Evolutionary conservation across 176 grass and related monocot genomes (phyloP).

Genomic region (Themeda triandra): DNA sequence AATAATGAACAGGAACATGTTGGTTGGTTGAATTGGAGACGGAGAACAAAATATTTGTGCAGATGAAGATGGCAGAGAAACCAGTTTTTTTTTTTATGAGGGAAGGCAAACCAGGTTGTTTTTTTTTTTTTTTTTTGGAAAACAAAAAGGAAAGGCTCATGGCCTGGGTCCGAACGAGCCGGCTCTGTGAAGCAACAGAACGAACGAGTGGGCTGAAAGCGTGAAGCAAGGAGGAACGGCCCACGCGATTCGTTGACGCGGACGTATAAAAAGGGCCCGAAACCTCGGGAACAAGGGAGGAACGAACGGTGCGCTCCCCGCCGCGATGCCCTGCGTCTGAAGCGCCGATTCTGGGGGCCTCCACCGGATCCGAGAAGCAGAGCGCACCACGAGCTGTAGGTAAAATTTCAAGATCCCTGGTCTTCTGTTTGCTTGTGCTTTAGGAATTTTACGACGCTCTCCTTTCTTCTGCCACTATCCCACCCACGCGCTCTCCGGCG

Average conservation of each 20-base stretch:
- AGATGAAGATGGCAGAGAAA: too few species aligned
- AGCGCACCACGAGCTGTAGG: background rate
- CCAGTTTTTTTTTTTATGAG: too few species aligned
- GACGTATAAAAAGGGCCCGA: constrained; percentile 13
- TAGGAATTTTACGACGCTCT: background rate
- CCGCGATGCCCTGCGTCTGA: background rate
- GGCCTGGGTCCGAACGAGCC: background rate
- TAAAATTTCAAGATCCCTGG: constrained; percentile 13
- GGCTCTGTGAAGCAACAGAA: background rate
- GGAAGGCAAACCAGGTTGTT: too few species aligned
- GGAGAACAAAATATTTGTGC: too few species aligned
- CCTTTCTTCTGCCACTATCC: background rate
- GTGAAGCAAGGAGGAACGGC: background rate
- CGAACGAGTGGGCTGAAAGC: background rate
- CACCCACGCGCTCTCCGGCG: background rate
- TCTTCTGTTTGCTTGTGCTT: background rate
- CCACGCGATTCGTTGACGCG: background rate
- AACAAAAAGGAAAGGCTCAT: background rate
- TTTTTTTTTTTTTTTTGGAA: too few species aligned
- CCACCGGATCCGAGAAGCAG: background rate
- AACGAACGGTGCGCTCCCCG: background rate
- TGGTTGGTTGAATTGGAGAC: too few species aligned
- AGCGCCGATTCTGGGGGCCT: background rate
- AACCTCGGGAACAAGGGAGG: background rate
- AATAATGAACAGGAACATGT: too few species aligned